Conservation (phyloP, 2,329 filamentous ascomycete genomes). For the Fusarium agapanthi region DNA sequence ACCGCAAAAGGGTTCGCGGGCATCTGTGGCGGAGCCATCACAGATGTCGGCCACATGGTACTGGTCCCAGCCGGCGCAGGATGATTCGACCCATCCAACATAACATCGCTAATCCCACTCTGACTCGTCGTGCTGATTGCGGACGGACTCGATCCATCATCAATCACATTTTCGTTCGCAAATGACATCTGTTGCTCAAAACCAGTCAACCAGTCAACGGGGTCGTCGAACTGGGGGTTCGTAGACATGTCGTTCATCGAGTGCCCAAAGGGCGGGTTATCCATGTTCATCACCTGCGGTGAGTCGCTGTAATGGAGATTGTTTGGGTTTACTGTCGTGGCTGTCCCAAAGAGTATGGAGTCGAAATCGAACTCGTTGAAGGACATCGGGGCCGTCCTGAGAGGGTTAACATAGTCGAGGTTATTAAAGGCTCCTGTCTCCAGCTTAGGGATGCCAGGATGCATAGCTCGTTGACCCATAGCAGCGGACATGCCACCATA, state of each 20-base stretch:
- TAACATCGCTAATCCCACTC: constrained; percentile 88
- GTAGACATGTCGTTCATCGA: constrained; percentile 66
- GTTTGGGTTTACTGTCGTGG: constrained; percentile 73
- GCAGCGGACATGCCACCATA: constrained; percentile 78
- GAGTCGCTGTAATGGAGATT: constrained; percentile 86
- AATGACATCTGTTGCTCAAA: constrained; percentile 82
- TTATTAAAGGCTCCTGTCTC: constrained; percentile 77
- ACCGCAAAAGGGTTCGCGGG: constrained; percentile 75
- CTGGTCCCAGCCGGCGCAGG: constrained; percentile 61
- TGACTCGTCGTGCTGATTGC: constrained; percentile 95
- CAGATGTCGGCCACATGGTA: constrained; percentile 74
- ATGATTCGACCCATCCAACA: constrained; percentile 83
- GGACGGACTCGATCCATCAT: constrained; percentile 94
- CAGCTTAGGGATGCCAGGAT: constrained; percentile 79
- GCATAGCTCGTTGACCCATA: constrained; percentile 71
- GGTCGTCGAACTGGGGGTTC: constrained; percentile 74
- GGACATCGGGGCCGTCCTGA: constrained; percentile 77
- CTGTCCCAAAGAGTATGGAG: constrained; percentile 73
- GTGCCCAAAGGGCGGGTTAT: constrained; percentile 68
- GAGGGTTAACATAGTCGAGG: constrained; percentile 71
- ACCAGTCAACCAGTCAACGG: constrained; percentile 82
- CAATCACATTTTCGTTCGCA: constrained; percentile 81
- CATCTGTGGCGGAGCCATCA: constrained; percentile 75
- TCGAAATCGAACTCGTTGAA: constrained; percentile 65
- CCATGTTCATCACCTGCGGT: constrained; percentile 71